Evolutionary conservation across 495 filamentous ascomycete genomes (phyloP).

Genomic region (Talaromyces nanjingensis): DNA sequence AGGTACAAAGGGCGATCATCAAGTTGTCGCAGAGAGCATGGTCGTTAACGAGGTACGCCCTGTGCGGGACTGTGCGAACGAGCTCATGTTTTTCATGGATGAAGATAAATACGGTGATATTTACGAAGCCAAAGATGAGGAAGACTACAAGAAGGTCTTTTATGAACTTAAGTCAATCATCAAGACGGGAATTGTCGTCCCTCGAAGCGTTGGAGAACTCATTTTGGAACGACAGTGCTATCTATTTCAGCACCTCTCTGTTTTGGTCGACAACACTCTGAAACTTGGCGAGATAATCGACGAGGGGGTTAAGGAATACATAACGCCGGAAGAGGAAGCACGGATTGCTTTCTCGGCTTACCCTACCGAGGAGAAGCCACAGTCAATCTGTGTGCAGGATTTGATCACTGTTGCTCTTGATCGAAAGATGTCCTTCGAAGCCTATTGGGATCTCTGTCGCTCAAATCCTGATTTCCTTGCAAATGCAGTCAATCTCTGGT

Average conservation of each 20-base stretch:
- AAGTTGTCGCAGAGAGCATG: conserved; percentile 18
- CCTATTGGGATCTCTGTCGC: conserved; percentile 19
- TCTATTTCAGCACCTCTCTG: conserved; percentile 12
- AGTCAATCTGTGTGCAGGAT: conserved; percentile 14
- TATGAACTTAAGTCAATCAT: conserved; percentile 10
- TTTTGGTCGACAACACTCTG: conserved; percentile 28
- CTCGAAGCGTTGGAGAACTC: conserved; percentile 20
- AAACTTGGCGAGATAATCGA: conserved; percentile 19
- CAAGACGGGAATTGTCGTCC: conserved; percentile 15
- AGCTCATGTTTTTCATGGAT: conserved; percentile 18
- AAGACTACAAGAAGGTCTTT: conserved; percentile 11
- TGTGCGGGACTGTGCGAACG: conserved; percentile 1
- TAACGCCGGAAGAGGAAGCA: conserved; percentile 14
- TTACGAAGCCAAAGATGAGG: background rate
- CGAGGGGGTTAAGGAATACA: conserved; percentile 10
- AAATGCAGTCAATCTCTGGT: conserved; percentile 23
- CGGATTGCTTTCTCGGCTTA: conserved; percentile 15
- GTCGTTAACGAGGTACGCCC: conserved; percentile 12
- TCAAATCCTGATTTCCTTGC: conserved; percentile 24
- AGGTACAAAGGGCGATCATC: conserved; percentile 13
- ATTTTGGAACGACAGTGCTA: conserved; percentile 25
- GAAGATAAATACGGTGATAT: conserved; percentile 17
- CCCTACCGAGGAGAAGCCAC: conserved; percentile 6
- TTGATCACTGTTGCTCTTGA: conserved; percentile 15
- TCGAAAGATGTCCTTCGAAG: conserved; percentile 12